A percentile compares a stretch with the other conserved stretches of the same genome.
Conservation (phyloP, 2,329 filamentous ascomycete genomes). For the Xylaria sp. region DNA sequence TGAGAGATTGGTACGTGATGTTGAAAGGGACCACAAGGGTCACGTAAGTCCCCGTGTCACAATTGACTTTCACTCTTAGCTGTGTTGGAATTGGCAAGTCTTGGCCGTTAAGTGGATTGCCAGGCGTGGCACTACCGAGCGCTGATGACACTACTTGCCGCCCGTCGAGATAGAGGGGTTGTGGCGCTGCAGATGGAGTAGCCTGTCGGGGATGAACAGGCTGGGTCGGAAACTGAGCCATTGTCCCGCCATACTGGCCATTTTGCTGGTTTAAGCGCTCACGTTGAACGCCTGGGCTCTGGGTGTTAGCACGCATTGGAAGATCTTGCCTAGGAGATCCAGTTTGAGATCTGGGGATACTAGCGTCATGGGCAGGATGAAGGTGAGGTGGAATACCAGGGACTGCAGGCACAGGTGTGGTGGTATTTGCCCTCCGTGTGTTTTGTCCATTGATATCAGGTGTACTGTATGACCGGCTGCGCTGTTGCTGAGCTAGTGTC, state of each 20-base stretch:
- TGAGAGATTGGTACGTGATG: slow-evolving; percentile 90
- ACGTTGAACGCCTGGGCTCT: slow-evolving; percentile 71
- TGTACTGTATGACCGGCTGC: slow-evolving; percentile 90
- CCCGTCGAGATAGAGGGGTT: slow-evolving; percentile 46
- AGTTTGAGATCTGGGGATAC: slow-evolving; percentile 78
- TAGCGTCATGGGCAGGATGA: slow-evolving; percentile 63
- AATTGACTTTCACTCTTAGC: slow-evolving; percentile 94
- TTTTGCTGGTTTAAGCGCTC: slow-evolving; percentile 59
- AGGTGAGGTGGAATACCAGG: slow-evolving; percentile 77
- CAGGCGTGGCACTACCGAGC: slow-evolving; percentile 45
- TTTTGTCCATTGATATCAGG: slow-evolving; percentile 83
- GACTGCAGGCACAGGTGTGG: slow-evolving; percentile 67
- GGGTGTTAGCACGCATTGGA: slow-evolving; percentile 71
- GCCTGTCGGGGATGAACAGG: slow-evolving; percentile 58
- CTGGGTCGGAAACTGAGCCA: slow-evolving; percentile 62
- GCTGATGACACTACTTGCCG: slow-evolving; percentile 55
- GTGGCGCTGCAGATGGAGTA: slow-evolving; percentile 47
- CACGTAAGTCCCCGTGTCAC: slow-evolving; percentile 82
- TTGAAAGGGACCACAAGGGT: slow-evolving; percentile 96
- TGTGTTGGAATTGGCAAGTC: slow-evolving; percentile 70
- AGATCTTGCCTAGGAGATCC: slow-evolving; percentile 76
- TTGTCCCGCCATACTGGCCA: slow-evolving; percentile 56
- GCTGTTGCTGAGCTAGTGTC: slow-evolving; percentile 66
- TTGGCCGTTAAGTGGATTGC: slow-evolving; percentile 48
- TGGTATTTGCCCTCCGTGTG: slow-evolving; percentile 61